Base-by-base conservation (phyloP, 2,329 filamentous ascomycete species). In the Dothidotthia symphoricarpi region DNA sequence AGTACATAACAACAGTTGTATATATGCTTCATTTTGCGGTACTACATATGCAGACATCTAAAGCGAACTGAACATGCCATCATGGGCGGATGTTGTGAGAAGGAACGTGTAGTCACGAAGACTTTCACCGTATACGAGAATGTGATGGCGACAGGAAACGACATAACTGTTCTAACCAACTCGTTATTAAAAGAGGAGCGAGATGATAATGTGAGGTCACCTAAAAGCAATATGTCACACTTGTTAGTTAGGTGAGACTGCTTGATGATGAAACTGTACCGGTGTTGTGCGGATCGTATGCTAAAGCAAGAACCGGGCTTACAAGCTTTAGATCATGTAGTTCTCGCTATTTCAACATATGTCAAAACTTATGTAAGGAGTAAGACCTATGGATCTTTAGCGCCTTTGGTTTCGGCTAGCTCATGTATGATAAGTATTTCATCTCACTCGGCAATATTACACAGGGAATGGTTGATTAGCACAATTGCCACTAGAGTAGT, bases 301-400 rank as follows among this genome's bases (percentile, higher is more conserved):
- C n/a, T n/a, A n/a, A n/a, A n/a, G n/a, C n/a, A n/a, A n/a, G n/a
- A n/a, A n/a, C n/a, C n/a, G n/a, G n/a, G n/a, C n/a, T n/a, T n/a
- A n/a, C n/a, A n/a, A n/a, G n/a, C n/a, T n/a, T n/a, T n/a, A n/a
- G n/a, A n/a, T n/a, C n/a, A n/a, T n/a, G n/a, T n/a, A n/a, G n/a
- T n/a, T n/a, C n/a, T n/a, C n/a, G n/a, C n/a, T n/a, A n/a, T n/a
- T n/a, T n/a, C n/a, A n/a, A n/a, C n/a, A n/a, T n/a, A n/a, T n/a
- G n/a, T n/a, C n/a, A n/a, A n/a, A n/a, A n/a, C n/a, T n/a, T n/a
- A n/a, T n/a, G n/a, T 38, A 79, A 83, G 50, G 57, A 66, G 1
- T 61, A 76, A 10, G 80, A 83, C 53, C 78, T 78, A 1, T 57
- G 69, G 14, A 74, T 75, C 0, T 81, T 75, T 51, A 73, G 75